Percentiles rank a stretch among this genome's conserved stretches.
Evolutionary conservation across 208 protist genomes (phyloP).

Genomic region (Leishmania guyanensis): DNA sequence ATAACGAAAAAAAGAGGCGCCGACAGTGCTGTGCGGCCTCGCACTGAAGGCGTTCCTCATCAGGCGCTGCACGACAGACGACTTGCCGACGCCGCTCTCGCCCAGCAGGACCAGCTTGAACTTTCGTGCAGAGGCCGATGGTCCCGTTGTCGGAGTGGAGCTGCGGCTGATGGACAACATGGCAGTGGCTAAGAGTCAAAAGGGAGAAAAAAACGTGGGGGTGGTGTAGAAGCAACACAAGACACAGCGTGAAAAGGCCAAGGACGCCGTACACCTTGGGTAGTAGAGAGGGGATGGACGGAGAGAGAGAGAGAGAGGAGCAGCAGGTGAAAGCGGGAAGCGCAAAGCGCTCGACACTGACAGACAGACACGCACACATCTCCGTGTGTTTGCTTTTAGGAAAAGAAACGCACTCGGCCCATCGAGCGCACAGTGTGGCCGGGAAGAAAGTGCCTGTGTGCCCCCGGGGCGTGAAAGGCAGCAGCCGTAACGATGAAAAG

Average conservation of each 20-base stretch:
- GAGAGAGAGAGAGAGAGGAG: not conserved
- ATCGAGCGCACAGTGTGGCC: not conserved
- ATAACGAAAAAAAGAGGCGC: conserved; percentile 86
- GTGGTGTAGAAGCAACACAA: not conserved
- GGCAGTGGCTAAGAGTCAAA: not conserved
- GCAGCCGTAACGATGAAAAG: not conserved
- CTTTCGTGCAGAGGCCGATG: conserved; percentile 33
- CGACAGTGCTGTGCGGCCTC: conserved; percentile 77
- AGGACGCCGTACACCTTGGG: not conserved
- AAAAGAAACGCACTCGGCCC: not conserved
- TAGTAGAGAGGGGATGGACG: not conserved
- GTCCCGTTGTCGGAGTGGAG: not conserved
- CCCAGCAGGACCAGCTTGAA: conserved; percentile 91
- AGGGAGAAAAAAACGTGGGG: not conserved
- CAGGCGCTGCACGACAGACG: conserved; percentile 84
- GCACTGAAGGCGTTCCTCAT: conserved; percentile 78
- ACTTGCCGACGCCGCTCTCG: conserved; percentile 92
- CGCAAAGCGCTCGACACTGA: no score
- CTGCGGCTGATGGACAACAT: not conserved
- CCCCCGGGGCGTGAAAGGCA: not conserved
- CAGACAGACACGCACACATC: not conserved
- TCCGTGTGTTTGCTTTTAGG: not conserved
- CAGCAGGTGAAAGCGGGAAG: not conserved
- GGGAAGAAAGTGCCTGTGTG: not conserved
- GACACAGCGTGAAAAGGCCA: not conserved